Evolutionary conservation across 768 basidiomycete species (phyloP).

Genomic region (Sporobolomyces pararoseus): DNA sequence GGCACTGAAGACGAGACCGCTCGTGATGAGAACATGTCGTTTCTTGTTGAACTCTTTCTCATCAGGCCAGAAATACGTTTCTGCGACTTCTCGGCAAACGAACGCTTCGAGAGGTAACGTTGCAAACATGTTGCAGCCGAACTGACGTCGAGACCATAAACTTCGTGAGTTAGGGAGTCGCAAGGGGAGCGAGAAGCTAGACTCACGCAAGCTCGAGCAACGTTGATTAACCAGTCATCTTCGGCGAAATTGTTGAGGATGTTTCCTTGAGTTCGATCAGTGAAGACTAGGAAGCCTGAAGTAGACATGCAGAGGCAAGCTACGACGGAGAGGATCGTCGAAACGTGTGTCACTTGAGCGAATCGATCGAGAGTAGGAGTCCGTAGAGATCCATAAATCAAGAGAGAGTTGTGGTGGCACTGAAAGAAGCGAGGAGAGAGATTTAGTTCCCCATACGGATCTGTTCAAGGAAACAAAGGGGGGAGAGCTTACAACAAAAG

Average conservation of each 20-base stretch:
- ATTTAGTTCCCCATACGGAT: background rate
- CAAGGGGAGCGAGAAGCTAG: too few relatives aligned
- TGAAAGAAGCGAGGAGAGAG: slow-evolving; percentile 12
- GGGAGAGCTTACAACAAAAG: slow-evolving; percentile 60
- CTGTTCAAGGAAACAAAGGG: background rate
- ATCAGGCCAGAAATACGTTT: slow-evolving; percentile 91
- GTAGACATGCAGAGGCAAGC: slow-evolving; percentile 80
- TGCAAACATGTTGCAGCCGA: slow-evolving; percentile 71
- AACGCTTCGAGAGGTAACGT: slow-evolving; percentile 89
- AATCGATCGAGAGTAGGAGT: slow-evolving; percentile 95
- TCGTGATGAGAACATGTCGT: slow-evolving; percentile 82
- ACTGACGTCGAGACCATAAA: slow-evolving; percentile 27
- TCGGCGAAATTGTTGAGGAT: slow-evolving; percentile 89
- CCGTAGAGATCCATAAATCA: slow-evolving; percentile 88
- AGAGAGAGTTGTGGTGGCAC: slow-evolving; percentile 93
- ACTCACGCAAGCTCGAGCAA: slow-evolving; percentile 74
- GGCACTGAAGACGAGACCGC: slow-evolving; percentile 70
- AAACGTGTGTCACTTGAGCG: slow-evolving; percentile 84
- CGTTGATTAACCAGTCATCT: slow-evolving; percentile 63
- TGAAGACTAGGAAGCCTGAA: slow-evolving; percentile 66
- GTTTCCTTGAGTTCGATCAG: slow-evolving; percentile 78
- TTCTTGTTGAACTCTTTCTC: slow-evolving; percentile 69
- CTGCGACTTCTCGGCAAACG: slow-evolving; percentile 95
- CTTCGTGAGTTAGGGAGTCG: too few relatives aligned
- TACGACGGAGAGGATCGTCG: slow-evolving; percentile 70